Percentiles rank a stretch among this genome's conserved stretches.
phyloP scores from a whole-genome alignment of 2,329 filamentous ascomycete species.

The Tolypocladium tropicale region DNA sequence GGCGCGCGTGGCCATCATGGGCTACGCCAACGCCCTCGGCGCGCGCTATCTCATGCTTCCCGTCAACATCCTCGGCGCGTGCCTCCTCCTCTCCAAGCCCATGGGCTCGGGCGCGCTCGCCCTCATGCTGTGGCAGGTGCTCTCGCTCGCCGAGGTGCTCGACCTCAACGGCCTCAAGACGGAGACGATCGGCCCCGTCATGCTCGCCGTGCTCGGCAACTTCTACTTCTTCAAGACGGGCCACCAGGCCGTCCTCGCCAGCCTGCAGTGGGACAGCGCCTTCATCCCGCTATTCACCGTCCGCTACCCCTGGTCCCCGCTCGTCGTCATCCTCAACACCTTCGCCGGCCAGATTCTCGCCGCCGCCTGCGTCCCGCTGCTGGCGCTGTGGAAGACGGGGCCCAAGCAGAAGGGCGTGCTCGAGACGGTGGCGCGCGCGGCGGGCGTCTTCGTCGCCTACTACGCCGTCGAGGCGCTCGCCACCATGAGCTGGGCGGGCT shows the following conservation, averaged over 20 bases:
- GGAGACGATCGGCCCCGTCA: constrained; percentile 69
- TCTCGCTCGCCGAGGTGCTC: constrained; percentile 61
- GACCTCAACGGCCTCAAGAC: constrained; percentile 51
- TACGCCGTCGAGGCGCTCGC: constrained; percentile 75
- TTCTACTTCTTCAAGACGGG: constrained; percentile 98
- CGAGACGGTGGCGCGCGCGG: constrained; percentile 57
- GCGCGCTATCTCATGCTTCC: constrained; percentile 80
- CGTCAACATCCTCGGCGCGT: constrained; percentile 64
- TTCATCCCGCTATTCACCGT: constrained; percentile 82
- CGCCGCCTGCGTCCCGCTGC: constrained; percentile 65
- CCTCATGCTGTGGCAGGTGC: constrained; percentile 77
- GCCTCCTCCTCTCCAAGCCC: constrained; percentile 80
- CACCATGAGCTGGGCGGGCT: constrained; percentile 83
- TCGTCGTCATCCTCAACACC: constrained; percentile 75
- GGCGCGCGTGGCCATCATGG: constrained; percentile 65
- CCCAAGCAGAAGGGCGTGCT: constrained; percentile 62
- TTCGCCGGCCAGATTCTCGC: constrained; percentile 84
- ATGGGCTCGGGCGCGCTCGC: constrained; percentile 83
- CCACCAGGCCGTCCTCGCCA: constrained; percentile 78
- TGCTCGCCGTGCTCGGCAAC: constrained; percentile 79
- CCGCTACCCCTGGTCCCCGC: constrained; percentile 79
- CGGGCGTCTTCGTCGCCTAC: constrained; percentile 69
- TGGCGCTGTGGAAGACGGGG: constrained; percentile 81
- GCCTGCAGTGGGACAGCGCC: constrained; percentile 91
- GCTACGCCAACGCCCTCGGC: constrained; percentile 89